Conservation (phyloP, 2,329 filamentous ascomycete genomes). For the Calonectria multiphialidica region DNA sequence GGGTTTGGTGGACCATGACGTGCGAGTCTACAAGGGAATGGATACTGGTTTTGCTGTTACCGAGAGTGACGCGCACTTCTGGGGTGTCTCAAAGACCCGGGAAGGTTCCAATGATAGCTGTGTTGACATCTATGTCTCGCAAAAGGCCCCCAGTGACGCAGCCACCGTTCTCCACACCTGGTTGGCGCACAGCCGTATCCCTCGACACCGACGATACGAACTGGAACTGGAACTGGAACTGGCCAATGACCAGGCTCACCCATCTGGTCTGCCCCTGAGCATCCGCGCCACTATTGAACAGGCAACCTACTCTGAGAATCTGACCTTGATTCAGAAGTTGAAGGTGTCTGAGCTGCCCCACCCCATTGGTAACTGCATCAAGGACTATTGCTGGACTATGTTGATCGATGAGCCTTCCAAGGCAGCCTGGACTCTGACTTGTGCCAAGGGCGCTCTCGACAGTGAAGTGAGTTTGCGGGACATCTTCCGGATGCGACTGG, state of each 20-base stretch:
- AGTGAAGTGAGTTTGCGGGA: slow-evolving; percentile 11
- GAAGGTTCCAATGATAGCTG: background rate
- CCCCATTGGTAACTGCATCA: slow-evolving; percentile 13
- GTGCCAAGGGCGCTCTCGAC: slow-evolving; percentile 14
- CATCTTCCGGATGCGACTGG: slow-evolving; percentile 14
- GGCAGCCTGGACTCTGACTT: slow-evolving; percentile 21
- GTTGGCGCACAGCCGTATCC: slow-evolving; percentile 18
- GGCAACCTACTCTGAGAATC: slow-evolving; percentile 28
- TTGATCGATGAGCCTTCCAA: slow-evolving; percentile 27
- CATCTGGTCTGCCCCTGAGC: slow-evolving; percentile 13
- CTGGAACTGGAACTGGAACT: slow-evolving; percentile 20
- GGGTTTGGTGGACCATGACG: slow-evolving; percentile 1
- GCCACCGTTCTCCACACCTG: slow-evolving; percentile 27
- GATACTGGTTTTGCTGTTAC: slow-evolving; percentile 28
- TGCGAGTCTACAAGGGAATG: slow-evolving; percentile 30
- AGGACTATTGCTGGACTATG: slow-evolving; percentile 17
- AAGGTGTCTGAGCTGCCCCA: background rate
- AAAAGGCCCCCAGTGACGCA: slow-evolving; percentile 23
- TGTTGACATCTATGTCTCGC: slow-evolving; percentile 24
- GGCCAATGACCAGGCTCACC: background rate
- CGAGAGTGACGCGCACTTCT: slow-evolving; percentile 24
- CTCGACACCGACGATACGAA: slow-evolving; percentile 23
- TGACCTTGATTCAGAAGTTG: slow-evolving; percentile 25
- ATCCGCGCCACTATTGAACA: slow-evolving; percentile 22
- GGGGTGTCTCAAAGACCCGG: slow-evolving; percentile 23